phyloP scores from a whole-genome alignment of 176 grass and related monocot genomes.

The sorghum (Sorghum bicolor) region Sorghum_bicolor_NCBIv3 NC_012870.2:5936501-5937000 shows the following conservation, averaged over 20 bases:
- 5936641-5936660: not conserved
- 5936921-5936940: not conserved
- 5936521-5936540: slow-evolving; percentile 75
- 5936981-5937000: not conserved
- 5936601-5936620: slow-evolving; percentile 1
- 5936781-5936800: not conserved
- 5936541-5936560: not conserved
- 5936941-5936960: not conserved
- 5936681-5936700: not conserved
- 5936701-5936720: not conserved
- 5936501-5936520: slow-evolving; percentile 85
- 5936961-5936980: not conserved
- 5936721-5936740: not conserved
- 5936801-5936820: not conserved
- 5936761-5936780: not conserved
- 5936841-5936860: not conserved
- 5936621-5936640: not conserved
- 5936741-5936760: not conserved
- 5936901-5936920: not conserved
- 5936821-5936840: not conserved
- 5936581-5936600: slow-evolving; percentile 20
- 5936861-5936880: not conserved
- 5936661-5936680: not conserved
- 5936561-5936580: not conserved
- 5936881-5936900: not conserved